Conservation (phyloP, 2,329 filamentous ascomycete genomes). For the Elsinoe batatas region DNA sequence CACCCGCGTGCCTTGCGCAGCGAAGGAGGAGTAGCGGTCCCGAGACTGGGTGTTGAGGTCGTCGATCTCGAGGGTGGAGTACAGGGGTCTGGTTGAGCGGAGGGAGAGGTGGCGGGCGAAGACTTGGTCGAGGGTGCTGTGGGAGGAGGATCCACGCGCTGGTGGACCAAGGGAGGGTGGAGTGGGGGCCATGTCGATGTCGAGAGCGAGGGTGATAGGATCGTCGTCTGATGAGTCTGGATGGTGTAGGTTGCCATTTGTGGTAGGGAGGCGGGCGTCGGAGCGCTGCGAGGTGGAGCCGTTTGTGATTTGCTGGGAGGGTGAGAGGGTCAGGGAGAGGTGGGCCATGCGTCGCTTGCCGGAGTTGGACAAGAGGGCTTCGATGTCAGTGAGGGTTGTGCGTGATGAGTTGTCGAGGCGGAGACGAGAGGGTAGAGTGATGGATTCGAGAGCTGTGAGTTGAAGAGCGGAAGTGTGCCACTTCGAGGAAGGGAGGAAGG, state of each 20-base stretch:
- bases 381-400: conserved; percentile 52
- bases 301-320: conserved; percentile 22
- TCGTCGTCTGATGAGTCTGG: conserved; percentile 20
- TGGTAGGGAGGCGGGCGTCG: conserved; percentile 13
- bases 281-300: conserved; percentile 2
- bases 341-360: conserved; percentile 73
- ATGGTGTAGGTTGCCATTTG: conserved; percentile 18
- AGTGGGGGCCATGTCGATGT: conserved; percentile 24
- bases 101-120: conserved; percentile 33
- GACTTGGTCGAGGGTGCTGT: conserved; percentile 24
- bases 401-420: conserved; percentile 35
- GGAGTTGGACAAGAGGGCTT: conserved; percentile 59
- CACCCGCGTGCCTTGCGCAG: conserved; percentile 16
- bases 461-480: conserved; percentile 79
- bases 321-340: conserved; percentile 54
- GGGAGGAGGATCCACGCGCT: background rate
- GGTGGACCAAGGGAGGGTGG: conserved; percentile 11
- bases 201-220: conserved; percentile 22
- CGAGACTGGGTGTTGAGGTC: conserved; percentile 23
- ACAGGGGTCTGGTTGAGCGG: conserved; percentile 29
- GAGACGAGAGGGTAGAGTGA: conserved; percentile 66
- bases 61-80: conserved; percentile 23
- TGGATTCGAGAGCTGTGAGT: conserved; percentile 65
- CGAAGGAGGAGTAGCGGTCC: conserved; percentile 25
- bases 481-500: conserved; percentile 51